These are phyloP conservation scores for Heterobasidion annosum DNA, from an alignment of 1,284 basidiomycete genomes.

Conservation along the genomic window DNA sequence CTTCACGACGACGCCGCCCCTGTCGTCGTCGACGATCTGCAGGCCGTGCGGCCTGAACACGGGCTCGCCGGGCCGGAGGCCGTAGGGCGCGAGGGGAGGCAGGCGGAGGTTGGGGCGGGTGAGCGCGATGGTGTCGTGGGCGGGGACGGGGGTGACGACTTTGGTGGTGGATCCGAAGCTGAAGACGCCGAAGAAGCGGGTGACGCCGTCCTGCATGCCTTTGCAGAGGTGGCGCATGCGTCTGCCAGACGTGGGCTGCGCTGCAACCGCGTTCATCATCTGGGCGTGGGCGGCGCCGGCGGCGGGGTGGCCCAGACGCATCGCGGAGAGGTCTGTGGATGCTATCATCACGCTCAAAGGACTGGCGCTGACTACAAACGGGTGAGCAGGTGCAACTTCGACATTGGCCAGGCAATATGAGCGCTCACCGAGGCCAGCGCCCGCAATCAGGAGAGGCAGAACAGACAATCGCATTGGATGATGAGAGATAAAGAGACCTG, in stretches of 20 bases:
- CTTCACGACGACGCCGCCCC: not conserved
- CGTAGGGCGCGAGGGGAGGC: not conserved
- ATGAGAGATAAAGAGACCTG: not conserved
- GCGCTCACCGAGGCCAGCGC: slow-evolving; percentile 26
- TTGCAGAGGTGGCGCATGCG: slow-evolving; percentile 11
- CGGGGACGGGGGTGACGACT: not conserved
- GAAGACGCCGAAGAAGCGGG: slow-evolving; percentile 12
- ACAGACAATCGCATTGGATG: not conserved
- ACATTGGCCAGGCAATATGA: not conserved
- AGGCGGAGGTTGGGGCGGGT: not conserved
- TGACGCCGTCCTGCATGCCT: slow-evolving; percentile 14
- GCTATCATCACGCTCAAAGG: slow-evolving; percentile 26
- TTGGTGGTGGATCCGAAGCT: not conserved
- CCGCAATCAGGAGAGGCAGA: slow-evolving; percentile 17
- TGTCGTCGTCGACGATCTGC: not conserved
- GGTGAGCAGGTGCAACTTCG: not conserved
- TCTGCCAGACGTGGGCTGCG: slow-evolving; percentile 5
- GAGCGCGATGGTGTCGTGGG: not conserved
- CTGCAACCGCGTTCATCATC: slow-evolving; percentile 1
- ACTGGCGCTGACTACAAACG: slow-evolving; percentile 20
- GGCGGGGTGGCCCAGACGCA: slow-evolving; percentile 18
- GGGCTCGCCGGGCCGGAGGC: not conserved
- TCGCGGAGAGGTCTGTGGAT: slow-evolving; percentile 17
- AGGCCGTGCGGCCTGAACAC: not conserved
- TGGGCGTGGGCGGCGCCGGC: slow-evolving; percentile 8